Percentiles rank a stretch among this genome's conserved stretches.
Evolutionary conservation across 768 basidiomycete genomes (phyloP).

Genomic region (Tulasnella calospora): DNA sequence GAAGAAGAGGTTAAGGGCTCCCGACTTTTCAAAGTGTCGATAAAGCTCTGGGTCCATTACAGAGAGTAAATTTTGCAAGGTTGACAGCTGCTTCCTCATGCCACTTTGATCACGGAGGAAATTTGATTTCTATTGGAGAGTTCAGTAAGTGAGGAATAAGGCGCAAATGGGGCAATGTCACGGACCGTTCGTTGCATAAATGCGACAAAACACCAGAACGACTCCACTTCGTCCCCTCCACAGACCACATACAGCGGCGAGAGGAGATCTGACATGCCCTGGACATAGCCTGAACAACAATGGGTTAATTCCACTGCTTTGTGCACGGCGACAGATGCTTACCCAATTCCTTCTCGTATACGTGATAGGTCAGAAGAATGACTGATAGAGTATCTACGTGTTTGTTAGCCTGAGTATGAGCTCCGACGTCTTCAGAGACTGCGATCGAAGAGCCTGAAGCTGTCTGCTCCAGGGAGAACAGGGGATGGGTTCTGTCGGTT

Average conservation of each 20-base stretch:
- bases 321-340: constrained; percentile 33
- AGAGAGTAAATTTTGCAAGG: constrained; percentile 81
- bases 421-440: constrained; percentile 52
- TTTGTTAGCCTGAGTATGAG: constrained; percentile 83
- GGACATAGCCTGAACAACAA: constrained; percentile 71
- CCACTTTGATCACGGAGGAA: constrained; percentile 95
- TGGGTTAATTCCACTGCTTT: too few species aligned
- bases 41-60: constrained; percentile 97
- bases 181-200: constrained; percentile 93
- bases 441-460: constrained; percentile 18
- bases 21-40: constrained; percentile 82
- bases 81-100: constrained; percentile 90
- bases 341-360: constrained; percentile 85
- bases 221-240: constrained; percentile 80
- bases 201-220: constrained; percentile 94
- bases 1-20: constrained; percentile 91
- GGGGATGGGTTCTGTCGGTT: constrained; percentile 88
- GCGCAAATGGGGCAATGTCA: constrained; percentile 19
- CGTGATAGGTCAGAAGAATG: constrained; percentile 86
- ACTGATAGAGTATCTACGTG: constrained; percentile 84
- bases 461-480: constrained; percentile 54
- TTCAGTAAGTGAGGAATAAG: background rate
- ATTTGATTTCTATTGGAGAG: constrained; percentile 68
- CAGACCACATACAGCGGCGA: constrained; percentile 90
- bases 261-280: constrained; percentile 97